Conservation (phyloP, 768 basidiomycete species). For the Zangia roseola region DNA sequence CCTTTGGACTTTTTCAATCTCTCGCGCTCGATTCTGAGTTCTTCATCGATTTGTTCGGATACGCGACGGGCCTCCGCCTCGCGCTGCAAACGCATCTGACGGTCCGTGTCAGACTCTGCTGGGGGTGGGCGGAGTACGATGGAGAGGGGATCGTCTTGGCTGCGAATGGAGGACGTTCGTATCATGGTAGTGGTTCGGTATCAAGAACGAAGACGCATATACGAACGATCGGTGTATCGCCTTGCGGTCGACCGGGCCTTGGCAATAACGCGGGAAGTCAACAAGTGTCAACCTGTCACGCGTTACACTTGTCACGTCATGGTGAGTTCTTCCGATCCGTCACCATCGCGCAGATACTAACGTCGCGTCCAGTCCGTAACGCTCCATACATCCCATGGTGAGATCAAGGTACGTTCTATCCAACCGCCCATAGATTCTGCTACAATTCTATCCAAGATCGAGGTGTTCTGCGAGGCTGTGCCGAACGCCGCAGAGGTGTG, state of each 20-base stretch:
- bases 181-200: constrained; percentile 43
- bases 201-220: constrained; percentile 15
- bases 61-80: constrained; percentile 76
- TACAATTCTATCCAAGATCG: constrained; percentile 56
- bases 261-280: neutral
- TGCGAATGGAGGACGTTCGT: constrained; percentile 71
- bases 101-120: constrained; percentile 65
- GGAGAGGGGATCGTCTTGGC: constrained; percentile 74
- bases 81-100: constrained; percentile 53
- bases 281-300: constrained; percentile 13
- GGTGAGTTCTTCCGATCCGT: constrained; percentile 25
- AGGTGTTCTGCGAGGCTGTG: constrained; percentile 95
- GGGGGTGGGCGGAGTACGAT: constrained; percentile 62
- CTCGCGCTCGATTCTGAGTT: constrained; percentile 69
- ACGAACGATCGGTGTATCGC: neutral
- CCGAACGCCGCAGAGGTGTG: constrained; percentile 91
- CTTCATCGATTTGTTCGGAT: constrained; percentile 82
- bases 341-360: constrained; percentile 22
- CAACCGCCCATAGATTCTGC: neutral
- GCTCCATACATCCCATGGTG: constrained; percentile 90
- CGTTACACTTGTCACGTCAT: constrained; percentile 30
- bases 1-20: constrained; percentile 60
- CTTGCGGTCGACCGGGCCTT: no score
- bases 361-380: constrained; percentile 73
- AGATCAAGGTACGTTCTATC: constrained; percentile 73